Percentiles rank a stretch among this genome's conserved stretches.
Evolutionary conservation across 139 green algal genomes (phyloP).

Genomic region (Deuterostichococcus epilithicus): DNA sequence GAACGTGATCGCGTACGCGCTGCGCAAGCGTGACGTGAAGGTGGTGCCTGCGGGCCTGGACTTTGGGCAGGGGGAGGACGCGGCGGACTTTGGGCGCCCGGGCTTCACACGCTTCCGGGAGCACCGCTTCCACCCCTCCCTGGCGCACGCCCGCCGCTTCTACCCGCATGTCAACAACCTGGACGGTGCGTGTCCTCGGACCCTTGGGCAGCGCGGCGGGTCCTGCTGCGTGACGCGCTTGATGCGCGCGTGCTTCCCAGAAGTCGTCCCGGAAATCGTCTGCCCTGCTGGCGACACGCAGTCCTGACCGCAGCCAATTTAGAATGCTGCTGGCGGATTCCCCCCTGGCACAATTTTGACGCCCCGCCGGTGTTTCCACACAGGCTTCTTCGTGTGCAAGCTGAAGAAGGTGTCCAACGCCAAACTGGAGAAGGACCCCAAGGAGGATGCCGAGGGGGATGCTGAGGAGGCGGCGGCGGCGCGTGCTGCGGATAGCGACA

Average conservation of each 20-base stretch:
- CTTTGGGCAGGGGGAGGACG: neutral
- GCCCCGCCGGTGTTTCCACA: too few relatives aligned
- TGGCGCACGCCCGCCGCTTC: slow-evolving; percentile 83
- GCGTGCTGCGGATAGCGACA: neutral
- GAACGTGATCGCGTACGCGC: slow-evolving; percentile 93
- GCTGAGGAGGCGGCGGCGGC: neutral
- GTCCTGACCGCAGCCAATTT: too few relatives aligned
- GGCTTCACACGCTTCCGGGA: slow-evolving; percentile 85
- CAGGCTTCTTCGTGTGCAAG: slow-evolving; percentile 99
- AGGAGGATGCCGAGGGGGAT: slow-evolving; percentile 21
- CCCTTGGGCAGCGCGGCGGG: too few relatives aligned
- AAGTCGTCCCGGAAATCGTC: too few relatives aligned
- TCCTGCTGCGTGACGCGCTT: neutral
- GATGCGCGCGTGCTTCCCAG: neutral
- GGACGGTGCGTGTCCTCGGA: slow-evolving; percentile 70
- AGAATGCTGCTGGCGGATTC: neutral
- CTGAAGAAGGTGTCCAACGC: slow-evolving; percentile 94
- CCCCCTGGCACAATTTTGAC: slow-evolving; percentile 1
- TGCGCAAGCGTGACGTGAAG: slow-evolving; percentile 96
- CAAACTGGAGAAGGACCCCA: slow-evolving; percentile 35
- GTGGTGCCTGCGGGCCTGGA: slow-evolving; percentile 88
- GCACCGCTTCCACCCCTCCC: slow-evolving; percentile 90
- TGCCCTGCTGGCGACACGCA: too few relatives aligned
- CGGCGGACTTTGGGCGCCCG: slow-evolving; percentile 71
- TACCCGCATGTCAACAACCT: slow-evolving; percentile 99